Percentiles rank a stretch among this genome's conserved stretches.
Conservation (phyloP, 176 grass and related monocot species). For the Hsuehochloa calcarea region DNA sequence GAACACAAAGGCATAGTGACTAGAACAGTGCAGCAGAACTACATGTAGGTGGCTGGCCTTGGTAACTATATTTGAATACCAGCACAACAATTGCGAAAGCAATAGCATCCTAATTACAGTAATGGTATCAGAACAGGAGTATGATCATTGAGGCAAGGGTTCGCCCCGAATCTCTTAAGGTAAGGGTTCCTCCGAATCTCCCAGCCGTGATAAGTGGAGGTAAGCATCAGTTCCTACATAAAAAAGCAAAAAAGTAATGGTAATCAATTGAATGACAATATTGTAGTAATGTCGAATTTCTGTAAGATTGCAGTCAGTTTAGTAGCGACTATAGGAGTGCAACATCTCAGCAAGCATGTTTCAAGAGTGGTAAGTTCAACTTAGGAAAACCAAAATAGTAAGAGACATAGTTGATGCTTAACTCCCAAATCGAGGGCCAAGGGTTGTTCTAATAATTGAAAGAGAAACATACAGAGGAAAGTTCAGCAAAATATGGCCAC, state of each 20-base stretch:
- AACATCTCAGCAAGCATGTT: neutral
- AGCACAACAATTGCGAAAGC: slow-evolving; percentile 26
- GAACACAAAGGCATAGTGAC: neutral
- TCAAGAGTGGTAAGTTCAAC: neutral
- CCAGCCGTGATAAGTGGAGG: slow-evolving; percentile 87
- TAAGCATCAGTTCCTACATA: slow-evolving; percentile 90
- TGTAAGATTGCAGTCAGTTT: neutral
- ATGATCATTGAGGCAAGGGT: neutral
- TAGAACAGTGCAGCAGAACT: slow-evolving; percentile 22
- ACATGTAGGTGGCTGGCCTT: slow-evolving; percentile 34
- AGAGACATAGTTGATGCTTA: neutral
- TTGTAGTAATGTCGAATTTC: neutral
- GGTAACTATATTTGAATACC: slow-evolving; percentile 41
- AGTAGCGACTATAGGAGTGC: neutral
- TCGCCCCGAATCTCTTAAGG: slow-evolving; percentile 46
- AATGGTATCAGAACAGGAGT: slow-evolving; percentile 16
- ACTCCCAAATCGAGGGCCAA: neutral
- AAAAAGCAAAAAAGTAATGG: neutral
- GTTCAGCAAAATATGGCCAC: neutral
- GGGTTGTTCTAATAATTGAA: neutral
- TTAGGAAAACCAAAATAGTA: neutral
- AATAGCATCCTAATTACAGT: slow-evolving; percentile 37
- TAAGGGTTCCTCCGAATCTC: slow-evolving; percentile 92
- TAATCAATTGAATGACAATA: neutral
- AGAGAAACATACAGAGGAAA: neutral